phyloP scores from a whole-genome alignment of 495 filamentous ascomycete species.

The Annulohypoxylon bovei region DNA sequence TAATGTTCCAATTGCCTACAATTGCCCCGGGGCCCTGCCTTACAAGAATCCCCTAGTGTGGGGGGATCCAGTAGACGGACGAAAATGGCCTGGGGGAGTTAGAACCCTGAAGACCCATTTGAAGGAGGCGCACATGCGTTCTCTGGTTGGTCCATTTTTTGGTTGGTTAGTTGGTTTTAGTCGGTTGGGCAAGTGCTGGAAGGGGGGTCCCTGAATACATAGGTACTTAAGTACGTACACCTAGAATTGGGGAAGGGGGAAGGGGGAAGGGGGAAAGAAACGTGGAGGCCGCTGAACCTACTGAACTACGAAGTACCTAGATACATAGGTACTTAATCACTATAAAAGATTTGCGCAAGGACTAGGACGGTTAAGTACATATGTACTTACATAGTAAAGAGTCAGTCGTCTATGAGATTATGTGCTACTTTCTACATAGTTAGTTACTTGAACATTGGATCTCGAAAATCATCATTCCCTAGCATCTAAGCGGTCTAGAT shows the following conservation, averaged over 20 bases:
- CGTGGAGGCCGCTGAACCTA: conserved; percentile 44
- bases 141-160: conserved; percentile 31
- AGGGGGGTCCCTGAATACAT: conserved; percentile 20
- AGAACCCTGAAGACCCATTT: conserved; percentile 36
- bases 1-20: conserved; percentile 34
- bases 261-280: conserved; percentile 36
- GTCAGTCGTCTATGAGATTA: conserved; percentile 3
- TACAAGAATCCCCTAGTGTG: conserved; percentile 41
- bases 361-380: background rate
- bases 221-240: conserved; percentile 11
- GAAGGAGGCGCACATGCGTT: conserved; percentile 34
- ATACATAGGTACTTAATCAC: background rate
- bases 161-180: conserved; percentile 17
- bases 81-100: conserved; percentile 45
- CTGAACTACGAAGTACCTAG: background rate
- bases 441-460: conserved; percentile 5
- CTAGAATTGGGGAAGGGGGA: conserved; percentile 39
- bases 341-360: conserved; percentile 37
- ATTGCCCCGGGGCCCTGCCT: conserved; percentile 37
- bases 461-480: conserved; percentile 12
- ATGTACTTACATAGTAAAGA: background rate
- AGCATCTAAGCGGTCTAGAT: conserved; percentile 30
- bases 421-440: conserved; percentile 2
- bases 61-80: conserved; percentile 42
- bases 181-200: conserved; percentile 33